Percentiles rank a stretch among this genome's conserved stretches.
phyloP scores from a whole-genome alignment of 1,284 basidiomycete species.

The Ceratobasidium sp. region DNA sequence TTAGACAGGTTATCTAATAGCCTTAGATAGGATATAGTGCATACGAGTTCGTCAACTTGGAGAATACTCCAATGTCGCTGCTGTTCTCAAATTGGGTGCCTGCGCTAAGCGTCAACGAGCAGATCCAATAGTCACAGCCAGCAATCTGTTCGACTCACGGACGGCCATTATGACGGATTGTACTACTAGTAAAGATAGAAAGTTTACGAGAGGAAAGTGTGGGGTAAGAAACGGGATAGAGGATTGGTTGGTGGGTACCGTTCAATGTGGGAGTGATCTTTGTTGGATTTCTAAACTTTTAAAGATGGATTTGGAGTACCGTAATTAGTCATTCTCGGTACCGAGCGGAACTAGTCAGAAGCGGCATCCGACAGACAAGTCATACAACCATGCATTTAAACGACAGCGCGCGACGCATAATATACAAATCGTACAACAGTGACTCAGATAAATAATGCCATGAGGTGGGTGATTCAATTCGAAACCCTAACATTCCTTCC shows the following conservation, averaged over 20 bases:
- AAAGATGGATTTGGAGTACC: constrained; percentile 17
- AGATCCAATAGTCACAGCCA: constrained; percentile 6
- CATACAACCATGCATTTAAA: constrained; percentile 39
- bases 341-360: constrained; percentile 13
- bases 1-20: background rate
- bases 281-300: constrained; percentile 34
- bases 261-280: background rate
- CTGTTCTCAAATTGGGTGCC: constrained; percentile 97
- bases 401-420: constrained; percentile 33
- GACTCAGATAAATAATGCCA: constrained; percentile 42
- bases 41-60: constrained; percentile 90
- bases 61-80: constrained; percentile 94
- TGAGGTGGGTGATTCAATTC: no score
- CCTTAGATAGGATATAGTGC: background rate
- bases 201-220: background rate
- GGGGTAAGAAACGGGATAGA: background rate
- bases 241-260: constrained; percentile 6
- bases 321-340: constrained; percentile 41
- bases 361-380: background rate
- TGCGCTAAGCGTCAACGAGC: constrained; percentile 55
- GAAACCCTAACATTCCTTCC: background rate
- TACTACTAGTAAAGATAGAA: background rate
- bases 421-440: constrained; percentile 44
- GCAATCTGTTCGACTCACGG: constrained; percentile 57
- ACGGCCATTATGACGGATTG: constrained; percentile 60